Evolutionary conservation across 495 filamentous ascomycete species (phyloP).

Genomic region (Aspergillus taichungensis): DNA sequence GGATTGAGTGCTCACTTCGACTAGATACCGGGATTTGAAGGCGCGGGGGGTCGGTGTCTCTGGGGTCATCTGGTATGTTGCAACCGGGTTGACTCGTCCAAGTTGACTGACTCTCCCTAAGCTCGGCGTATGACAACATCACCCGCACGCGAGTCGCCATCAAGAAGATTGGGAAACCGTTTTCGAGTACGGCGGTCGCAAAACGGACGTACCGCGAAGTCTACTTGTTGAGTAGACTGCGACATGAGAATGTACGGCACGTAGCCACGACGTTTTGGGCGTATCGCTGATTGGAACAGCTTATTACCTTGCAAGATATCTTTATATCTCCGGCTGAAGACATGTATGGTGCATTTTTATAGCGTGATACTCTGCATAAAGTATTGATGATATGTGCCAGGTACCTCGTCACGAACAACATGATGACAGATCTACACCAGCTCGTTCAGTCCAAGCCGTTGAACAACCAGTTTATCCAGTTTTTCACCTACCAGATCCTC

Average conservation of each 20-base stretch:
- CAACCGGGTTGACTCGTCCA: not conserved
- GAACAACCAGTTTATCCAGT: conserved; percentile 98
- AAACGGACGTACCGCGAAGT: conserved; percentile 94
- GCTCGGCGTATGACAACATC: conserved; percentile 91
- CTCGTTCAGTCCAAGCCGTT: conserved; percentile 87
- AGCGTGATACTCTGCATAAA: not conserved
- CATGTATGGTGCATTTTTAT: conserved; percentile 79
- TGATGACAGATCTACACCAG: conserved; percentile 91
- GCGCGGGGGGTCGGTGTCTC: conserved; percentile 97
- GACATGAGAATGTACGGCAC: conserved; percentile 81
- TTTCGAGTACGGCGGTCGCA: conserved; percentile 88
- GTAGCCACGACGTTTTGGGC: not conserved
- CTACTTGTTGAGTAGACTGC: conserved; percentile 89
- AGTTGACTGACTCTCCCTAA: conserved; percentile 21
- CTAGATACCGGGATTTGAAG: conserved; percentile 87
- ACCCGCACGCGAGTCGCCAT: conserved; percentile 87
- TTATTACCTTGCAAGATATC: conserved; percentile 95
- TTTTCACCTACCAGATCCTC: conserved; percentile 96
- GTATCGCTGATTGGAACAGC: conserved; percentile 36
- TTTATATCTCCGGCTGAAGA: conserved; percentile 98
- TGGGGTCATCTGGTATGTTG: conserved; percentile 78
- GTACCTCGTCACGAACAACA: conserved; percentile 93
- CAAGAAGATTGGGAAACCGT: conserved; percentile 99
- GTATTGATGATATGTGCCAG: conserved; percentile 30
- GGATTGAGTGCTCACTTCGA: not conserved